phyloP scores from a whole-genome alignment of 2,329 filamentous ascomycete genomes.

The Fonsecaea monophora region DNA sequence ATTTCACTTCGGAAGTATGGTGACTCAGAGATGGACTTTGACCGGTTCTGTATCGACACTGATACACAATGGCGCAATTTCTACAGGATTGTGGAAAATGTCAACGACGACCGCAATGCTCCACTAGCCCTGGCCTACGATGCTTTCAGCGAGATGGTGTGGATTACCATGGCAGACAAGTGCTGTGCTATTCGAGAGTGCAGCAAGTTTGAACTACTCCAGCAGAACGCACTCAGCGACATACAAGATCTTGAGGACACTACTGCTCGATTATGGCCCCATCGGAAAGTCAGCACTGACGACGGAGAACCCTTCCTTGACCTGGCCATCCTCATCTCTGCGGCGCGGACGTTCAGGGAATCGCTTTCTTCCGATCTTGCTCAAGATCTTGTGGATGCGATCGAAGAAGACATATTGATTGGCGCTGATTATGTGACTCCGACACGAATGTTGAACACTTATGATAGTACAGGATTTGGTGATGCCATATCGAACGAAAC shows the following conservation, averaged over 20 bases:
- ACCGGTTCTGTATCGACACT: constrained; percentile 73
- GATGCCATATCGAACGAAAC: constrained; percentile 83
- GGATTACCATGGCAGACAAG: constrained; percentile 83
- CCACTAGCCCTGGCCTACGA: constrained; percentile 81
- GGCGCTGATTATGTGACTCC: constrained; percentile 72
- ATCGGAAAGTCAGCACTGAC: constrained; percentile 51
- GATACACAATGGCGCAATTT: constrained; percentile 89
- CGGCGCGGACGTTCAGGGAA: constrained; percentile 73
- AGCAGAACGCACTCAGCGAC: constrained; percentile 66
- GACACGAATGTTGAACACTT: constrained; percentile 78
- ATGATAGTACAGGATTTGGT: constrained; percentile 78
- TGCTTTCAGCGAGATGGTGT: constrained; percentile 71
- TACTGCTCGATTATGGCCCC: constrained; percentile 48
- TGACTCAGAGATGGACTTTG: constrained; percentile 78
- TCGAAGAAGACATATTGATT: constrained; percentile 76
- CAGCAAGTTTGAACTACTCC: constrained; percentile 76
- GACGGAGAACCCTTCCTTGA: constrained; percentile 61
- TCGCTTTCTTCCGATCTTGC: constrained; percentile 73
- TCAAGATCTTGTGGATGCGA: constrained; percentile 69
- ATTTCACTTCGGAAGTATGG: constrained; percentile 72
- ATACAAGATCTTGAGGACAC: constrained; percentile 47
- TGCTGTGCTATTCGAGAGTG: constrained; percentile 80
- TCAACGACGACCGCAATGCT: constrained; percentile 86
- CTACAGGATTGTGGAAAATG: constrained; percentile 81
- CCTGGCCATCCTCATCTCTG: constrained; percentile 69